Base-by-base conservation (phyloP, 2,329 filamentous ascomycete species). In the Claviceps africana region DNA sequence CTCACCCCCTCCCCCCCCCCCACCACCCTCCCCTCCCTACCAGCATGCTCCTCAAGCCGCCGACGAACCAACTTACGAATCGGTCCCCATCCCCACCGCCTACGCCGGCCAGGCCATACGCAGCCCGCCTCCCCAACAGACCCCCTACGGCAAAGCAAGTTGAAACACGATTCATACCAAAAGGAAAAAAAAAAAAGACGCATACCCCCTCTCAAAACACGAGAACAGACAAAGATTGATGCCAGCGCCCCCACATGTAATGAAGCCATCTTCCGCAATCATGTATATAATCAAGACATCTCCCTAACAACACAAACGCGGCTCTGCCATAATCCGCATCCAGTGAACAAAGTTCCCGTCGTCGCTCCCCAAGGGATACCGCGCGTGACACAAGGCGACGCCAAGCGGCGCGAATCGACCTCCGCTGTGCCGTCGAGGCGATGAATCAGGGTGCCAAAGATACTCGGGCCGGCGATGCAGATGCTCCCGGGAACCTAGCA, bases 51-150 rank as follows among this genome's bases (percentile, higher is more conserved):
- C 77, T 11, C 77, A 81, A 28, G 85, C 86, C 10, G 82, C 86
- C 0, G 86, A 89, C 47, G 91, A 96, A 75, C 81, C 85, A 60
- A 81, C 82, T 48, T 96, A 95, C 67, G 90, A 83, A 13, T 73
- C 84, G 22, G 91, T 96, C 33, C 88, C 90, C 0, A 95, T 96
- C 54, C 91, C 91, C 0, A 86, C 86, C 6, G 86, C 89, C 0
- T 96, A 96, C 64, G 72, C 77, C 7, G 77, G 75, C 47, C 72
- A 73, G 53, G 73, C 72, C 6, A 59, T 80, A 52, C 76, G 72
- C 66, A 77, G 72, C 61, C 75, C 77, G 35, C 71, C 70, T 33
- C 68, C 71, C 9, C 65, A 59, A 43, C 72, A 73, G 62, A 69
- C 67, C 13, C 64, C 60, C 25, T 78, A 77, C 57, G 67, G 72